Base-by-base conservation (phyloP, 129 eudicot species). In the Apium graveolens region DNA sequence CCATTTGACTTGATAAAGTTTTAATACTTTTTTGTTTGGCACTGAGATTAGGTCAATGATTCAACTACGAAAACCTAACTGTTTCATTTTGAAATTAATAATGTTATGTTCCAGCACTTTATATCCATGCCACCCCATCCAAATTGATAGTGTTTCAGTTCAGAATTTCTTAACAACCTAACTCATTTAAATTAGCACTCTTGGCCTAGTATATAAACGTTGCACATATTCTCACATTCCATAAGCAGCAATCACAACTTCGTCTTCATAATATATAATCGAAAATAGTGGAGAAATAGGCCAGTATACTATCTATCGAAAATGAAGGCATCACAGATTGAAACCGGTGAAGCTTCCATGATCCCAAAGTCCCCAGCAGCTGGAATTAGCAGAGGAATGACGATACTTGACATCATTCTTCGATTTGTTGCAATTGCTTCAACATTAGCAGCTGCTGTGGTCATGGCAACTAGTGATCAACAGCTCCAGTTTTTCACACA, bases 401-500 rank as follows among this genome's bases (percentile, higher is more conserved):
- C 71, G 7, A 29, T 65, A 65, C 71, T 65, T 1, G 71, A 65
- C 26, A 26, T 65, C 71, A 31, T 65, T 65, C 39, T 65, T 32
- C 38, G 71, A 31, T 1, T 65, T 31, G 38, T 65, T 65, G 71
- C 71, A 1, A 31, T 65, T 5, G 71, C 39, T 65, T 4, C 71
- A 27, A 65, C 71, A 65, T 12, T 65, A 16, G 71, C 71, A 29
- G 21, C 21, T 13, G 71, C 71, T 65, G 71, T 65, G 20, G 71
- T 32, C 39, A 65, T 65, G 71, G 71, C 71, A 13, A 65, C 71
- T 10, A 65, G 71, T 3, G 71, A 65, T 32, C 71, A 65, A 14
- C 71, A 65, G 31, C 71, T 65, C 37, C 71, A 31, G 71, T 65
- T 65, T 31, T 65, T 65, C 39, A 65, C 71, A 32, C 71, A 65